Base-by-base conservation (phyloP, 2,329 filamentous ascomycete species). In the Fusarium anguioides region DNA sequence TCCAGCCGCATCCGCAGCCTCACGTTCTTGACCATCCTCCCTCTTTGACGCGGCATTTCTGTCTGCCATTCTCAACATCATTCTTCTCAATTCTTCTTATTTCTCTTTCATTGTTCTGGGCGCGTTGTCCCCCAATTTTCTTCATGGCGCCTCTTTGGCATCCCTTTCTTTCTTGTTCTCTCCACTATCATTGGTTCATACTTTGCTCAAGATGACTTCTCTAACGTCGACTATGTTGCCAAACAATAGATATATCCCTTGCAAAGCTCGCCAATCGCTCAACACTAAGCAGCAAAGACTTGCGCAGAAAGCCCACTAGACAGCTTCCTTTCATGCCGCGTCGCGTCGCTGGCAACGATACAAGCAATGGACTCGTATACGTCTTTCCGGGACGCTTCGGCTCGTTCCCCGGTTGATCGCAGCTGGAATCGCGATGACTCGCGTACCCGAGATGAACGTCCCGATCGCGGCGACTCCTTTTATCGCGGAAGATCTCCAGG, bases 401-500 rank as follows among this genome's bases (percentile, higher is more conserved):
- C 77, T 31, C 83, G 86, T 36, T 88, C 86, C 26, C 85, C 86
- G 4, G 77, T 75, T 44, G 84, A 87, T 51, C 83, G 86, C 56
- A 79, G 76, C 39, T 87, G 85, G 84, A 78, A 73, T 39, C 84
- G 85, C 47, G 86, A 87, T 51, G 86, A 88, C 20, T 77, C 77
- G 23, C 80, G 85, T 66, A 74, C 68, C 31, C 84, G 85, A 70
- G 83, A 86, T 8, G 84, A 87, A 27, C 64, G 64, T n/a, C 37
- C 58, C 12, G 71, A 72, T 18, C 80, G 85, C 61, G 80, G 81
- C 46, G 88, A 91, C 72, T 83, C 81, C 39, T 89, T 89, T 66
- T 89, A 90, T 70, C 85, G 89, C 60, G 86, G 85, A 62, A 86
- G 90, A 76, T 92, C 90, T 71, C 90, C 90, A 77, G 89, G 90